A percentile compares a stretch with the other conserved stretches of the same genome.
Conservation (phyloP, 306 rosid genomes). For the Senna siamea region DNA sequence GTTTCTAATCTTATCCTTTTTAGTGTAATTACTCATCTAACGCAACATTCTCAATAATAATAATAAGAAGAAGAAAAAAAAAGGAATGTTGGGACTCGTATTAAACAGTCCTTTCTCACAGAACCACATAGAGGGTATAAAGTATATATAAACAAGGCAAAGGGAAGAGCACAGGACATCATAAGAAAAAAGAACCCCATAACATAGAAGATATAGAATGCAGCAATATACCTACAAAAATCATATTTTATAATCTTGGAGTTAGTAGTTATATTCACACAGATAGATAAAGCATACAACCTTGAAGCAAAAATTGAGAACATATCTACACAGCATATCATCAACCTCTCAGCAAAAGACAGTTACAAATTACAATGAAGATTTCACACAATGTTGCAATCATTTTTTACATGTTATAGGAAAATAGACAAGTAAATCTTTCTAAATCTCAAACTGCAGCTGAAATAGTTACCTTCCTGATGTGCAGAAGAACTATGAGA, state of each 20-base stretch:
- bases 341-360: not conserved
- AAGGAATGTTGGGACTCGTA: not conserved
- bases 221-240: too few species aligned
- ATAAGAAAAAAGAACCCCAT: not conserved
- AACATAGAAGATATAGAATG: not conserved
- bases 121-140: not conserved
- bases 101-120: not conserved
- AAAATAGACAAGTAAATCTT: constrained; percentile 10
- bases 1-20: too few species aligned
- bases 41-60: too few species aligned
- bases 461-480: constrained; percentile 50
- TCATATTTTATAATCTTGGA: not conserved
- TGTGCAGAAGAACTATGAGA: constrained; percentile 30
- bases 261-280: not conserved
- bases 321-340: not conserved
- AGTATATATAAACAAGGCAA: not conserved
- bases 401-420: constrained; percentile 4
- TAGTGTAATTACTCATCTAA: too few species aligned
- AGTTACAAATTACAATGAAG: not conserved
- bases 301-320: too few species aligned
- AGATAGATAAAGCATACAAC: not conserved
- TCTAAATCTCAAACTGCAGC: constrained; percentile 18
- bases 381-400: constrained; percentile 4
- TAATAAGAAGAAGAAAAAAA: too few species aligned
- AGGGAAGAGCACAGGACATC: constrained; percentile 10